A percentile compares a stretch with the other conserved stretches of the same genome.
These are phyloP conservation scores for Melanogaster broomeanus DNA, from an alignment of 768 basidiomycete genomes.

Conservation along the genomic window DNA sequence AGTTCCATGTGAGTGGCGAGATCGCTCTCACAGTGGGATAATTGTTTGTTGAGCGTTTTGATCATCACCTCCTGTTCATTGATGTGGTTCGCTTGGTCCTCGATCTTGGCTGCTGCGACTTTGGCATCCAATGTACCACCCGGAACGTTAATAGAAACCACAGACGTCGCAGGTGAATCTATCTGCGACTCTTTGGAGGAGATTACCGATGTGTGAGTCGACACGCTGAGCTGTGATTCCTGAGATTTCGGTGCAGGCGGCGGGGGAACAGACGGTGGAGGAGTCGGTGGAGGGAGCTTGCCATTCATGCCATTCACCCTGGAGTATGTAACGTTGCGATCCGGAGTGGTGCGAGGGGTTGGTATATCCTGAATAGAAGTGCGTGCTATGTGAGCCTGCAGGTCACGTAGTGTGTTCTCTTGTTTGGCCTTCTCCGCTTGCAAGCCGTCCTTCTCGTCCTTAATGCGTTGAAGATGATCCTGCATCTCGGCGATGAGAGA, in stretches of 20 bases:
- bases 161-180: conserved; percentile 69
- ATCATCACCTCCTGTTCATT: conserved; percentile 91
- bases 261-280: conserved; percentile 83
- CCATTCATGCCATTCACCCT: conserved; percentile 63
- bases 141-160: conserved; percentile 44
- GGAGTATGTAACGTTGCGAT: conserved; percentile 55
- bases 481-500: conserved; percentile 76
- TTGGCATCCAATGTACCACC: conserved; percentile 53
- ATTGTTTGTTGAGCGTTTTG: conserved; percentile 90
- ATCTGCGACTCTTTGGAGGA: conserved; percentile 69
- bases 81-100: conserved; percentile 73
- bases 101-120: conserved; percentile 50
- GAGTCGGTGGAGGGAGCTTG: conserved; percentile 82
- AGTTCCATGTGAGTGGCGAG: conserved; percentile 91
- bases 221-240: conserved; percentile 58
- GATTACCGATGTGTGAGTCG: conserved; percentile 59
- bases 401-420: conserved; percentile 70
- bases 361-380: conserved; percentile 45
- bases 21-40: conserved; percentile 91
- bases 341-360: conserved; percentile 54
- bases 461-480: conserved; percentile 72
- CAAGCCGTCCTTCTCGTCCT: conserved; percentile 79
- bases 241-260: conserved; percentile 68
- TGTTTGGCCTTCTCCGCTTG: conserved; percentile 72
- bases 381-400: conserved; percentile 71